Evolutionary conservation across 495 filamentous ascomycete genomes (phyloP).

Genomic region (Penicillium psychrofluorescens): DNA sequence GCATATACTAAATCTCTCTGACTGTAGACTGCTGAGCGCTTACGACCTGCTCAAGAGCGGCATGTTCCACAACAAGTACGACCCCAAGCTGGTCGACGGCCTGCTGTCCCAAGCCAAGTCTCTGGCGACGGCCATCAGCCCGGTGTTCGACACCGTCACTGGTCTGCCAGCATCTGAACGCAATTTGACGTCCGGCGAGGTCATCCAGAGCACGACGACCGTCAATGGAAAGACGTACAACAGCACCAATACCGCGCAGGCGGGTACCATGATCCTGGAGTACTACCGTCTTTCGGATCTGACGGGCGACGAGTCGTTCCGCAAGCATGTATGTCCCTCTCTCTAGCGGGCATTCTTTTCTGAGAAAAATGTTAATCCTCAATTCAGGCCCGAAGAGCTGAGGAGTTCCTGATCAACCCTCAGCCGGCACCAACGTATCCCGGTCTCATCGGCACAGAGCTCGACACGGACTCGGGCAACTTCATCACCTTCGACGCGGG

Average conservation of each 20-base stretch:
- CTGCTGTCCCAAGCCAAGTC: constrained; percentile 12
- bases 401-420: constrained; percentile 11
- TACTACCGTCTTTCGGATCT: constrained; percentile 16
- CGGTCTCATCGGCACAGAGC: constrained; percentile 13
- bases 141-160: constrained; percentile 12
- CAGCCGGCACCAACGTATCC: constrained; percentile 10
- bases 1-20: not conserved
- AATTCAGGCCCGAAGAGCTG: constrained; percentile 10
- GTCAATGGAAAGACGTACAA: constrained; percentile 14
- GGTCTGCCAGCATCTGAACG: constrained; percentile 7
- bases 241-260: constrained; percentile 15
- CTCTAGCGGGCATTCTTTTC: not conserved
- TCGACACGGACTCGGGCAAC: constrained; percentile 12
- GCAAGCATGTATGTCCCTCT: constrained; percentile 7
- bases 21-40: constrained; percentile 10
- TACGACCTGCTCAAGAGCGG: constrained; percentile 19
- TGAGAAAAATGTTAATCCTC: not conserved
- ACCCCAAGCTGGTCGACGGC: constrained; percentile 10
- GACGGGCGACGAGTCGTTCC: constrained; percentile 16
- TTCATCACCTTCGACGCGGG: constrained; percentile 16
- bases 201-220: constrained; percentile 7
- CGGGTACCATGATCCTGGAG: constrained; percentile 16
- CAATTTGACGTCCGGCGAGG: constrained; percentile 8
- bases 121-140: constrained; percentile 10
- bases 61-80: constrained; percentile 9